Evolutionary conservation across 2,329 filamentous ascomycete species (phyloP), one percentile per base, ranked within the genome.

Genomic region (Alternaria angustiovoidea): DNA sequence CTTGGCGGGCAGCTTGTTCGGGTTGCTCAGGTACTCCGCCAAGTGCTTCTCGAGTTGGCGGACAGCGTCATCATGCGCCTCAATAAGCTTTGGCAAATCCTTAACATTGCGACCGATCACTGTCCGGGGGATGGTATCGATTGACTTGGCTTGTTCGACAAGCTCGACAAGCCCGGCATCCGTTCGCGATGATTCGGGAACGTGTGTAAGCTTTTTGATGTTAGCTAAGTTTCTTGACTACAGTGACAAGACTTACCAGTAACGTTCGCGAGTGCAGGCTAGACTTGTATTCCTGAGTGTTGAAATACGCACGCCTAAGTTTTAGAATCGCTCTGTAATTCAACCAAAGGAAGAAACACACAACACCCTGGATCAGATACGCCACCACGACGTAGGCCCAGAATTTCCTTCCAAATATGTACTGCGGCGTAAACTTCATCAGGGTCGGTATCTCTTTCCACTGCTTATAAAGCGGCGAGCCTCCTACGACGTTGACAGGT

Each of bases 31-130:
- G 74, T 98, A 75, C 69, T 91, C 94, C 46, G 95, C 92, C 51
- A 99, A 81, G 14, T 94, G 85, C 42, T 86, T 86, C 78, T 98
- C 95, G 36, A 99, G 85, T 67, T 92, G 84, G 49, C 91, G 88
- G 22, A 99, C 94, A 0, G 89, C 84, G 63, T 90, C 84, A 51
- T 92, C 89, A 74, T 98, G 94, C 72, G 95, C 86, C 61, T 90
- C 87, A 63, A 98, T 95, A 59, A 98, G 82, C 16, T 90, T 85
- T 18, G 95, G 95, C 9, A 99, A 83, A 32, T 94, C 89, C 76
- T 94, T 96, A 63, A 97, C 93, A 70, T 97, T 97, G 63, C 94
- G 89, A 22, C 92, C 93, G 66, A 98, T 90, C 8, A 91, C 89
- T 36, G 91, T 92, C 67, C 91, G 86, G 3, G 93, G 91, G 56